Base-by-base conservation (phyloP, 129 eudicot genomes). In the Centella asiatica region DNA sequence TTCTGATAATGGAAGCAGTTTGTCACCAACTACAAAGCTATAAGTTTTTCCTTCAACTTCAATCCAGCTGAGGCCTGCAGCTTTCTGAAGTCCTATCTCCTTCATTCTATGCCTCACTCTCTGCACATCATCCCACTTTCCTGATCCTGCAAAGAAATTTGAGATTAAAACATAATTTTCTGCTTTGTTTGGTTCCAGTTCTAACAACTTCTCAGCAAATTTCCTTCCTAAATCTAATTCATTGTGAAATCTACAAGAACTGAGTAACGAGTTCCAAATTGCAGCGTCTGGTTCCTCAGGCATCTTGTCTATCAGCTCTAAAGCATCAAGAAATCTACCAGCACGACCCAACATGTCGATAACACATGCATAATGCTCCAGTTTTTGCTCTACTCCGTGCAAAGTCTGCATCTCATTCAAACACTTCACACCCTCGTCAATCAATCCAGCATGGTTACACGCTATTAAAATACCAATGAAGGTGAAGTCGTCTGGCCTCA, bases 331-430 rank as follows among this genome's bases (percentile, higher is more conserved):
- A 45, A 81, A 71, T 55, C 37, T 69, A 22, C 73, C 75, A 51
- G 94, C 83, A 70, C 83, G 88, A 59, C 81, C 83, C 27, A 85
- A 57, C 85, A 85, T 81, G 71, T 78, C 85, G 33, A 81, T 76
- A 28, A 81, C 72, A 69, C 88, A 81, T 53, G 88, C 81, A 73
- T 78, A 85, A 68, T 85, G 94, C 67, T 81, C 94, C 6, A 81
- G 56, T 34, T 78, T 73, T 40, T 88, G 88, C 63, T 62, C 58
- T 57, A 81, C 54, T 33, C 60, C 64, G 45, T 85, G 72, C 55
- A 78, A 29, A 32, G 58, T 46, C 12, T 64, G 73, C 94, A 85
- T 85, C 25, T 78, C 77, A 25, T 71, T 28, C 57, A 78, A 76
- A 47, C 65, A 64, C 44, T 68, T 48, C 4, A 73, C 57, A 57